These are phyloP conservation scores for Escovopsis sp. DNA, from an alignment of 2,329 filamentous ascomycete genomes.

Conservation along the genomic window DNA sequence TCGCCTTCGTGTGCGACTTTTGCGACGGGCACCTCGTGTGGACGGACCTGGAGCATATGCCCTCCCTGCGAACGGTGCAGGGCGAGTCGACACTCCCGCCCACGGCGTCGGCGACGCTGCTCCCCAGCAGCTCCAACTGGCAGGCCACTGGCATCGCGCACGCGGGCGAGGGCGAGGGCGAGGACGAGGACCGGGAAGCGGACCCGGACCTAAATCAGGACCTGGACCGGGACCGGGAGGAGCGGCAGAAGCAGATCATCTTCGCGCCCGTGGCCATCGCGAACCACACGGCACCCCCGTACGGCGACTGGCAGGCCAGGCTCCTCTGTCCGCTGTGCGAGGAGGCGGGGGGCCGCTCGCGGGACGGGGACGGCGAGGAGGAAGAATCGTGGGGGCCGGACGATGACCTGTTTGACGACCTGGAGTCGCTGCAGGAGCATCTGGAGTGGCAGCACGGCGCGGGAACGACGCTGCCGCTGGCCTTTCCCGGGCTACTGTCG, in stretches of 20 bases:
- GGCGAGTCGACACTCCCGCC: slow-evolving; percentile 14
- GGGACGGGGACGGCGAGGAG: slow-evolving; percentile 30
- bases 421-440: slow-evolving; percentile 37
- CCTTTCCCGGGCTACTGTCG: slow-evolving; percentile 20
- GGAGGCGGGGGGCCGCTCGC: slow-evolving; percentile 29
- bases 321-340: slow-evolving; percentile 44
- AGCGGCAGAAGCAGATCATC: slow-evolving; percentile 34
- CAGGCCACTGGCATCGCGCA: slow-evolving; percentile 31
- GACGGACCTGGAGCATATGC: slow-evolving; percentile 40
- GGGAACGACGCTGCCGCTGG: slow-evolving; percentile 19
- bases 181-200: too few species aligned
- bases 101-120: slow-evolving; percentile 7
- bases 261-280: slow-evolving; percentile 44
- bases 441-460: slow-evolving; percentile 41
- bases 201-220: too few species aligned
- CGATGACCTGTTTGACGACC: slow-evolving; percentile 35
- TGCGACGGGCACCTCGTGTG: slow-evolving; percentile 46
- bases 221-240: slow-evolving; percentile 12
- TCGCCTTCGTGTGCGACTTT: slow-evolving; percentile 46
- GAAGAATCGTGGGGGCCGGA: slow-evolving; percentile 34
- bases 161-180: too few species aligned
- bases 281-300: slow-evolving; percentile 37
- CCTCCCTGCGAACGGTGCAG: slow-evolving; percentile 26
- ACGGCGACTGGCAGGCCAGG: slow-evolving; percentile 36
- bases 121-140: slow-evolving; percentile 28